Evolutionary conservation across 1,139 yeast genomes (phyloP).

Genomic region (Debaryomycetaceae sp.): DNA sequence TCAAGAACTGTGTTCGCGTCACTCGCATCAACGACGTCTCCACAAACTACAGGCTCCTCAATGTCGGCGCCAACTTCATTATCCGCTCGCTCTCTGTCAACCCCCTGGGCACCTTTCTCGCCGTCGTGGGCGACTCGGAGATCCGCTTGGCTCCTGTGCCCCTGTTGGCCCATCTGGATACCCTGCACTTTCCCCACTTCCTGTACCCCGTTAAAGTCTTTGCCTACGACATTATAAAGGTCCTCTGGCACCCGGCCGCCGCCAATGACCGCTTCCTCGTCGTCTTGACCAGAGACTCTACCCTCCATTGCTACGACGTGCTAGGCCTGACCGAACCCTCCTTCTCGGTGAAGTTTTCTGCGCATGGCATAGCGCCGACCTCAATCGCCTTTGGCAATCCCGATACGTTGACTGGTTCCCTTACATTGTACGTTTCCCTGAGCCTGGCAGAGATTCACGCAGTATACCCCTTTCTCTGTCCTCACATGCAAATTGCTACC

Average conservation of each 20-base stretch:
- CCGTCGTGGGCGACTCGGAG: conserved; percentile 18
- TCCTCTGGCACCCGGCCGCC: conserved; percentile 23
- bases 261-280: conserved; percentile 20
- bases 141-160: conserved; percentile 15
- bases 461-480: conserved; percentile 22
- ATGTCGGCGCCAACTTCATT: conserved; percentile 6
- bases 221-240: conserved; percentile 14
- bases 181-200: conserved; percentile 4
- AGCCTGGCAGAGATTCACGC: conserved; percentile 16
- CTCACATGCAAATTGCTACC: conserved; percentile 12
- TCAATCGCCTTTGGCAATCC: conserved; percentile 29
- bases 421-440: conserved; percentile 26
- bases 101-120: conserved; percentile 20
- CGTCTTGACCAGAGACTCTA: conserved; percentile 15
- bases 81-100: conserved; percentile 18
- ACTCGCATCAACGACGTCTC: conserved; percentile 2
- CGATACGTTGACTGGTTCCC: conserved; percentile 17
- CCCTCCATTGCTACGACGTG: conserved; percentile 20
- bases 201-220: not conserved
- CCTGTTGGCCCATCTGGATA: conserved; percentile 4
- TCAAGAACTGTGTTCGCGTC: not conserved
- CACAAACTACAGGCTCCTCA: conserved; percentile 12
- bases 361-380: conserved; percentile 6
- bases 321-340: conserved; percentile 2
- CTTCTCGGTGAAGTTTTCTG: not conserved